Evolutionary conservation across 208 protist species (phyloP), one percentile per base, ranked within the genome.

Genomic region (Trypanosoma grayi): DNA sequence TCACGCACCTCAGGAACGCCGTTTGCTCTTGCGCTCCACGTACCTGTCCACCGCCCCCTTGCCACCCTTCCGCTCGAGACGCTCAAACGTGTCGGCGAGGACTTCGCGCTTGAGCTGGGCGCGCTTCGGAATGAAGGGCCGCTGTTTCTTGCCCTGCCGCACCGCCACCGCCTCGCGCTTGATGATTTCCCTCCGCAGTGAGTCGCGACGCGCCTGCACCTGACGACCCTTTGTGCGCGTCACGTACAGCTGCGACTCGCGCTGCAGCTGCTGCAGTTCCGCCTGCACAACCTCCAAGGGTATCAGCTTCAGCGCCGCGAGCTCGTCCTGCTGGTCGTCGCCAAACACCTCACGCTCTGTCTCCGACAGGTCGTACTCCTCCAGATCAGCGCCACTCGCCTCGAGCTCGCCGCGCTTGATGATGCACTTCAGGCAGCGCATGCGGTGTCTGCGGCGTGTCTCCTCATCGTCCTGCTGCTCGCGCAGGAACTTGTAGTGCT

Each of bases 31-130:
- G 22, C 58, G 76, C 11, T 73, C 70, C 7, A 92, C 22, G 60
- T 95, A 95, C 28, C 79, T 79, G 43, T 95, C 83, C n/a, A 92
- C 85, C 3, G 89, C 89, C 13, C 40, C 70, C 56, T 89, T 87
- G 40, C 89, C 89, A 25, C 89, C 89, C 54, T 77, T 81, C 31
- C 73, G 43, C 56, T 92, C 76, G 28, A 95, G 55, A 5, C 65
- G 66, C 14, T 86, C 83, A 60, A 87, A 95, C 11, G 70, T 87
- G 59, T 95, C 85, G 4, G 75, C 73, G 10, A 86, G 47, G 31
- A 91, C 59, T 45, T 83, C 81, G 9, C 77, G 70, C 71, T 91
- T 91, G n/a, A 92, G 51, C 55, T 76, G 83, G 5, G 73, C 60
- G 4, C 83, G 80, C 66, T 91, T 92, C n/a, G 85, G 85, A 67